phyloP scores from a whole-genome alignment of 495 filamentous ascomycete species.

The Neurospora hispaniola region DNA sequence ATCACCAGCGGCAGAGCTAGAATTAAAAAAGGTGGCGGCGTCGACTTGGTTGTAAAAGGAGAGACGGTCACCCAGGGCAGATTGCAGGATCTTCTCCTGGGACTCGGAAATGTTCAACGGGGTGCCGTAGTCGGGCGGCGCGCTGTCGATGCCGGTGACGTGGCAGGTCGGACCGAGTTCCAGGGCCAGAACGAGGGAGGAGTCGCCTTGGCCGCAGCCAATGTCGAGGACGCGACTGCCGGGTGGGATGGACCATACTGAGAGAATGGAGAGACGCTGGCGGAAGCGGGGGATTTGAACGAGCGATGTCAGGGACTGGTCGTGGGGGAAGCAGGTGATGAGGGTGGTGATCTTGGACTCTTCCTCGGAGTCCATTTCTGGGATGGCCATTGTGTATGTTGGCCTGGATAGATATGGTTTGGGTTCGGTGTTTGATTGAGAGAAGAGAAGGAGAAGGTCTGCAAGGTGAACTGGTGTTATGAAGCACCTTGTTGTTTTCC shows the following conservation, averaged over 20 bases:
- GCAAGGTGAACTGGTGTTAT: neutral
- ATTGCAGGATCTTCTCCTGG: conserved; percentile 22
- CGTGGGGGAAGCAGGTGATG: neutral
- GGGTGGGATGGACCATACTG: conserved; percentile 14
- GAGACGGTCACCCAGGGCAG: conserved; percentile 26
- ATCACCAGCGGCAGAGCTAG: no score
- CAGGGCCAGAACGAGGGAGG: conserved; percentile 35
- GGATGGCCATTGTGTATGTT: neutral
- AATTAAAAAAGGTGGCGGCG: conserved; percentile 16
- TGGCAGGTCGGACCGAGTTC: conserved; percentile 31
- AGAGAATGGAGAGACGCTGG: neutral
- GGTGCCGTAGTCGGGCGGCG: conserved; percentile 36
- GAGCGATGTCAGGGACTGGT: neutral
- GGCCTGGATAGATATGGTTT: neutral
- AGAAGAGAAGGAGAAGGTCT: neutral
- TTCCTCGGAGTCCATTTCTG: neutral
- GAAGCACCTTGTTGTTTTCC: neutral
- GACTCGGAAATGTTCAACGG: conserved; percentile 22
- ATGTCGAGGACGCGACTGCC: conserved; percentile 40
- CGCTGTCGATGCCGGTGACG: conserved; percentile 41
- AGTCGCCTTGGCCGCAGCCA: conserved; percentile 46
- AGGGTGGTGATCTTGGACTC: neutral
- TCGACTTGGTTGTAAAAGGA: conserved; percentile 25
- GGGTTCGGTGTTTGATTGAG: no score
- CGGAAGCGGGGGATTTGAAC: neutral